Evolutionary conservation across 257 asterid genomes (phyloP), one percentile per base, ranked within the genome.

Genomic region (Nemophila menziesii): DNA sequence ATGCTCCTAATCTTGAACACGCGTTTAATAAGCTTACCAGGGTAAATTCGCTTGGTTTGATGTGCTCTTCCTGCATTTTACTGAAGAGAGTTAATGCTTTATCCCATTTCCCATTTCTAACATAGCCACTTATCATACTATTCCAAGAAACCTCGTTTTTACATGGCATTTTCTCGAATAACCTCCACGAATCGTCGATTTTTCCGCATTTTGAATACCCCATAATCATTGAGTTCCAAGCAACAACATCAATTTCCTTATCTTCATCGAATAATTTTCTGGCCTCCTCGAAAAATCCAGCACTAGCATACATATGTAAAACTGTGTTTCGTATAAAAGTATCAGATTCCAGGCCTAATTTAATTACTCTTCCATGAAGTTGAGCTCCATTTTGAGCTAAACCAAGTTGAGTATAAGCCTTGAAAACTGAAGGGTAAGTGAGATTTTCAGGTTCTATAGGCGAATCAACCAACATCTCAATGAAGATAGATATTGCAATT

Each of bases 211-310:
- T 84, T 6, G 93, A 81, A 43, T 56, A 58, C 3, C 93, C 90
- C 45, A 66, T 61, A 29, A 84, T 63, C 72, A 84, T 66, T 0
- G 86, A 77, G 67, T 84, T 80, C 93, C 95, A 84, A 10, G 90
- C 64, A 23, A 79, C 89, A 26, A 72, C 72, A 49, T 79, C 93
- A 20, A 33, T 20, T 5, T 51, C 63, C 0, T 16, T 51, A 53
- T 50, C 53, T 50, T 69, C 83, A 23, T 72, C 73, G 49, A 80
- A 84, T 67, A 84, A 44, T 22, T 66, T 77, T 43, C 66, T 5
- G 0, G 82, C 92, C 58, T 66, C 56, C 14, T 45, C 61, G 62
- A 84, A 46, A 33, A 68, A 39, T 36, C 93, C 86, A 63, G 67
- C 77, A 49, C 41, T 75, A 1, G 71, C 74, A 22, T 84, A 84